phyloP scores from a whole-genome alignment of 129 eudicot genomes.

The Saposhnikovia divaricata region DNA sequence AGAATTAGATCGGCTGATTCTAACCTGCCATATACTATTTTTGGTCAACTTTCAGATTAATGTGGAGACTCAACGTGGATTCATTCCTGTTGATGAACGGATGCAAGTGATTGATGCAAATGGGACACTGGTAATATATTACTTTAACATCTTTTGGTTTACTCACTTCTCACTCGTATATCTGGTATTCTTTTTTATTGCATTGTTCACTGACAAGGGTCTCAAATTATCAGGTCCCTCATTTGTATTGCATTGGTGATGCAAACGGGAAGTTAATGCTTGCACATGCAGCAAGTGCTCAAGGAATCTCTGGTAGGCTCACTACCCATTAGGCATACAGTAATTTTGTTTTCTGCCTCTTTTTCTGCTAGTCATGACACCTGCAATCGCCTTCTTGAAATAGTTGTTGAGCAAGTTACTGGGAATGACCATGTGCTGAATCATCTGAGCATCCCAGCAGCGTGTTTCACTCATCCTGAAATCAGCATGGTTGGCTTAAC shows the following conservation, averaged over 20 bases:
- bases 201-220: slow-evolving; percentile 20
- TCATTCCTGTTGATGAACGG: slow-evolving; percentile 90
- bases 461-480: slow-evolving; percentile 99
- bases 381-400: slow-evolving; percentile 12
- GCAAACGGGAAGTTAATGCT: slow-evolving; percentile 99
- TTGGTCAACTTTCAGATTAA: slow-evolving; percentile 47
- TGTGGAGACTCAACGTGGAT: slow-evolving; percentile 95
- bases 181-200: not conserved
- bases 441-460: slow-evolving; percentile 96
- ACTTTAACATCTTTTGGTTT: not conserved
- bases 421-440: slow-evolving; percentile 83
- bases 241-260: slow-evolving; percentile 97
- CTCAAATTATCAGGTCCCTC: slow-evolving; percentile 58
- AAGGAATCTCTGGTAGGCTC: slow-evolving; percentile 83
- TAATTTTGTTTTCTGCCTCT: not conserved
- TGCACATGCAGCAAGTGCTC: slow-evolving; percentile 99
- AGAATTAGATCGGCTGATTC: not conserved
- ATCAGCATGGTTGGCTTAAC: slow-evolving; percentile 98
- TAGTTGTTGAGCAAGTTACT: slow-evolving; percentile 91
- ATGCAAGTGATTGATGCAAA: slow-evolving; percentile 88
- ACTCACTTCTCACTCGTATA: not conserved
- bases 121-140: slow-evolving; percentile 56
- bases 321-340: not conserved
- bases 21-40: not conserved
- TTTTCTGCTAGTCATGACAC: slow-evolving; percentile 14